A percentile compares a stretch with the other conserved stretches of the same genome.
These are phyloP conservation scores for Nemania sp. DNA, from an alignment of 2,329 filamentous ascomycete species.

Conservation along the genomic window DNA sequence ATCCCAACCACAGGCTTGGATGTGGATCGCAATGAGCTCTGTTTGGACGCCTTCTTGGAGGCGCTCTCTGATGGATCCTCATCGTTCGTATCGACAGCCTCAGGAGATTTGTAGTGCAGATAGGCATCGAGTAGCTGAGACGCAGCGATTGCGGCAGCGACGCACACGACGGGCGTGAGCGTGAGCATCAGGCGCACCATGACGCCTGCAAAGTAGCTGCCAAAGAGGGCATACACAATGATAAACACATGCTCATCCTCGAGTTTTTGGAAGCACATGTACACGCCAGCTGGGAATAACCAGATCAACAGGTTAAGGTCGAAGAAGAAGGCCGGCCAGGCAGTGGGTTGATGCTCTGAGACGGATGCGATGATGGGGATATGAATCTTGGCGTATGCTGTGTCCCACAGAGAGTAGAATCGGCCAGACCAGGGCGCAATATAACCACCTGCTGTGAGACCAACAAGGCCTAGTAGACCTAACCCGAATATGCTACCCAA, in stretches of 20 bases:
- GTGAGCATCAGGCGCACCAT: conserved; percentile 99
- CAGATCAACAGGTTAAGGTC: conserved; percentile 98
- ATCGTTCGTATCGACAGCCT: conserved; percentile 50
- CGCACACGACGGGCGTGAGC: conserved; percentile 92
- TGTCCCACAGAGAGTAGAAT: conserved; percentile 99
- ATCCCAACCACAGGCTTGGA: conserved; percentile 79
- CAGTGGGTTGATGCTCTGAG: conserved; percentile 97
- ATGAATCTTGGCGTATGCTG: conserved; percentile 97
- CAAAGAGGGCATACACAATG: conserved; percentile 94
- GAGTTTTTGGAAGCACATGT: conserved; percentile 94
- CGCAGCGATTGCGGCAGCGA: conserved; percentile 85
- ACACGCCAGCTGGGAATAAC: conserved; percentile 98
- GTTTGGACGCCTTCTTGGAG: conserved; percentile 59
- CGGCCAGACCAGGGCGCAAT: conserved; percentile 98
- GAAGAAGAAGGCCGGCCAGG: conserved; percentile 99
- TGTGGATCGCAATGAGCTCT: conserved; percentile 68
- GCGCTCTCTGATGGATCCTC: conserved; percentile 56
- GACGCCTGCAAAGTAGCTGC: conserved; percentile 97
- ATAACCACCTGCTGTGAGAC: conserved; percentile 85
- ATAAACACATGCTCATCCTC: conserved; percentile 97
- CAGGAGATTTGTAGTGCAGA: conserved; percentile 68
- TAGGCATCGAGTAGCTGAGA: conserved; percentile 91
- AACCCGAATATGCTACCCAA: conserved; percentile 75
- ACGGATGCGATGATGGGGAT: conserved; percentile 99
- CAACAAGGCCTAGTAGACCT: conserved; percentile 75